Evolutionary conservation across 2,329 filamentous ascomycete species (phyloP).

Genomic region (Ceratocystiopsis sp.): DNA sequence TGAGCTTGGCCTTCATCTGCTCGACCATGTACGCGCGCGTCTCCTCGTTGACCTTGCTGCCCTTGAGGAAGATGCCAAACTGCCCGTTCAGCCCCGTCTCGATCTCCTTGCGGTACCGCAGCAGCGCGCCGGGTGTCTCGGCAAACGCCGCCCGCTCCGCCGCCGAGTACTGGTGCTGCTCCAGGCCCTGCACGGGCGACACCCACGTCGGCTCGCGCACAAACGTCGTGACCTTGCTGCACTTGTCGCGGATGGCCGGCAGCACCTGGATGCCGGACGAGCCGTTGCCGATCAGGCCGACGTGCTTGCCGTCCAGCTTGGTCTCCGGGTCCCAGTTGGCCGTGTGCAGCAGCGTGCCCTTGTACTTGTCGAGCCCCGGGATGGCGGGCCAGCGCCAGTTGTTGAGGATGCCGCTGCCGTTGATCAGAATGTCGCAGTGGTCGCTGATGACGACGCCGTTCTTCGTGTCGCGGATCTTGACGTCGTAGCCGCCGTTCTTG

Average conservation of each 20-base stretch:
- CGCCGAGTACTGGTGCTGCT: constrained; percentile 8
- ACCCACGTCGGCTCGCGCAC: constrained; percentile 4
- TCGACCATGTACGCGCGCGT: constrained; percentile 22
- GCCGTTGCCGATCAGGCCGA: constrained; percentile 4
- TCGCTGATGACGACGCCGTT: constrained; percentile 10
- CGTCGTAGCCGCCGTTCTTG: constrained; percentile 20
- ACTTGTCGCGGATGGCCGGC: constrained; percentile 2
- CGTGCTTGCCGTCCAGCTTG: neutral
- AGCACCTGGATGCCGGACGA: neutral
- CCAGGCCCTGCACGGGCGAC: constrained; percentile 7
- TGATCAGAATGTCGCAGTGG: constrained; percentile 28
- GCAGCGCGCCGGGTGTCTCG: constrained; percentile 5
- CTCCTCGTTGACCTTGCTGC: constrained; percentile 14
- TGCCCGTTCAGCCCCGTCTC: constrained; percentile 7
- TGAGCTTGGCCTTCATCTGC: constrained; percentile 22
- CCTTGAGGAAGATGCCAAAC: constrained; percentile 6
- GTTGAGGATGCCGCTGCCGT: constrained; percentile 23
- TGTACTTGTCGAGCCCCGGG: constrained; percentile 5
- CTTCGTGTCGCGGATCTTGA: constrained; percentile 15
- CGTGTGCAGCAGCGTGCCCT: constrained; percentile 6
- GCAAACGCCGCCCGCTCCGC: constrained; percentile 7
- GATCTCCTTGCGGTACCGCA: constrained; percentile 7
- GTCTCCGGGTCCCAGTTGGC: constrained; percentile 12
- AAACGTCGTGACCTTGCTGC: constrained; percentile 1
- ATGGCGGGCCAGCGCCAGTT: constrained; percentile 27